Base-by-base conservation (phyloP, 2,329 filamentous ascomycete species). In the Canariomyces notabilis region DNA sequence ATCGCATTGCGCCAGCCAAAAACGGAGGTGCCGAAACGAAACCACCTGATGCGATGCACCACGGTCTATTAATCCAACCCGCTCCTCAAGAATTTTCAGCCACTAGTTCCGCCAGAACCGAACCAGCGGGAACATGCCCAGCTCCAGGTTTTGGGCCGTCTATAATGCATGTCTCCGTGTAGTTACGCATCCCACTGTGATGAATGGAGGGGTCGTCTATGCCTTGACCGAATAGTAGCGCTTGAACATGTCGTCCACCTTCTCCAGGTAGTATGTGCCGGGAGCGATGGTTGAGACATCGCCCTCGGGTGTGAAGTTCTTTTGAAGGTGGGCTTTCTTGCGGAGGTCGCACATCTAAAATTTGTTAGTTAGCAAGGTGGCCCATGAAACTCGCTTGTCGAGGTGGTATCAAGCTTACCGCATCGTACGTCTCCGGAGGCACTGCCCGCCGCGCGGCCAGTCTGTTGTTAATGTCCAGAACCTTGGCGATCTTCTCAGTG, bases 161-260 rank as follows among this genome's bases (percentile, higher is more conserved):
- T n/a, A n/a, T n/a, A n/a, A n/a, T n/a, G n/a, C n/a, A n/a, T n/a
- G n/a, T n/a, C n/a, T n/a, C n/a, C n/a, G n/a, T n/a, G n/a, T n/a
- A n/a, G n/a, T n/a, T n/a, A n/a, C n/a, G n/a, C n/a, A n/a, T n/a
- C n/a, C n/a, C n/a, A n/a, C n/a, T n/a, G n/a, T n/a, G n/a, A n/a
- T n/a, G n/a, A n/a, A n/a, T n/a, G n/a, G n/a, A n/a, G n/a, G n/a
- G n/a, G 26, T 67, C 70, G 65, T 50, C 64, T 79, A 90, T 66
- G 77, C 82, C 77, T 90, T 87, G 71, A 90, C 65, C 46, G 75
- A 70, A 69, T 93, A 93, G 64, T 79, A 78, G 61, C 87, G 80
- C 73, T 85, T 83, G 82, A 87, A 93, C 85, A 89, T 89, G 59
- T 88, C 85, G 62, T 93, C 87, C 38, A 93, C 78, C 65, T 83